These are phyloP conservation scores for Microstroma glucosiphilum DNA, from an alignment of 1,284 basidiomycete genomes.

Conservation along the genomic window DNA sequence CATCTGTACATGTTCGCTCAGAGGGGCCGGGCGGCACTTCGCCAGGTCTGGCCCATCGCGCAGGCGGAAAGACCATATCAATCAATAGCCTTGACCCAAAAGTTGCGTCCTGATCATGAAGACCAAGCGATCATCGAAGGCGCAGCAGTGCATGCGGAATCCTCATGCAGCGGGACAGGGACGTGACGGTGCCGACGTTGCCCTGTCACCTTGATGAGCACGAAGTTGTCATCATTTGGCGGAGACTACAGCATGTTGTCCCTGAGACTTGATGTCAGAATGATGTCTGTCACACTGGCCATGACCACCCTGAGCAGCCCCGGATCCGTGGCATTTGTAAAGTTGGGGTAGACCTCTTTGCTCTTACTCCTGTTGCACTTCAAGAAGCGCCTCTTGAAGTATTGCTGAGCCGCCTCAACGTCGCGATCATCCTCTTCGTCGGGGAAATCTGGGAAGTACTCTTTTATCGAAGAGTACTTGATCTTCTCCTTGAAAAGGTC, in stretches of 20 bases:
- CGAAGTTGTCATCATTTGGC: no score
- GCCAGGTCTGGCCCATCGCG: no score
- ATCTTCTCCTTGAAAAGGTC: conserved; percentile 83
- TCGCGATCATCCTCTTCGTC: conserved; percentile 54
- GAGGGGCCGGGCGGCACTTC: no score
- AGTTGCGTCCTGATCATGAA: no score
- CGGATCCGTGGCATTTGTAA: conserved; percentile 88
- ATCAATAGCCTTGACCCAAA: no score
- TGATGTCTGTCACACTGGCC: conserved; percentile 54
- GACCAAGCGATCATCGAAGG: no score
- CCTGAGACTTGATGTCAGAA: conserved; percentile 31
- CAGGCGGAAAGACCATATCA: no score
- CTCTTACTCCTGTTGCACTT: conserved; percentile 72
- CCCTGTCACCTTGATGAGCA: no score
- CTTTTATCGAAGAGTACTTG: conserved; percentile 69
- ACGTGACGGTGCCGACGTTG: no score
- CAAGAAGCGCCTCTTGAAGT: conserved; percentile 81
- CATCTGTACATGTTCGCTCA: no score
- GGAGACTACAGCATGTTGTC: conserved; percentile 12
- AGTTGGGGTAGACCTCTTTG: conserved; percentile 82
- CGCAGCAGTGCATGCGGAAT: no score
- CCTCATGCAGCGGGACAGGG: no score
- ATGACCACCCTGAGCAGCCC: conserved; percentile 84
- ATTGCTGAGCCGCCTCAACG: conserved; percentile 70
- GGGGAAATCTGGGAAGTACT: conserved; percentile 58